Base-by-base conservation (phyloP, 179 eudicot genomes). In the Sideroxylon spinosum region DNA sequence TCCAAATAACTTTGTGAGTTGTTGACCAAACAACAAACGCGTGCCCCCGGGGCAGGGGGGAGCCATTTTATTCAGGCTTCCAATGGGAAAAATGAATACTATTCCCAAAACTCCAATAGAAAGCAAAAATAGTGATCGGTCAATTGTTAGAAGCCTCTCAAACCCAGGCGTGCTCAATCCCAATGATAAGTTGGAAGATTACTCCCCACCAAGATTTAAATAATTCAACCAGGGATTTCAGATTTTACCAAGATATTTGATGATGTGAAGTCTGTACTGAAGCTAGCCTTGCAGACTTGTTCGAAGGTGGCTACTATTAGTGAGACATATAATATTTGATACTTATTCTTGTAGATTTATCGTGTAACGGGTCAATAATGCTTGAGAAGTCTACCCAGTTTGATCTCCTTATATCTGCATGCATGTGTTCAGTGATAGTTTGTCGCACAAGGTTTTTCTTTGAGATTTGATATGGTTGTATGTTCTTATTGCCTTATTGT, bases 401-500 rank as follows among this genome's bases (percentile, higher is more conserved):
- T 73, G 65, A 10, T 55, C 75, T 73, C 76, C 52, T 9, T 17
- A 32, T 56, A 17, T 56, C 23, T 46, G 60, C 32, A 13, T 20
- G 55, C 7, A 19, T 72, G 55, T 13, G 10, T 1, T 63, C 32
- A 52, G n/a, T 32, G 7, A 11, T 12, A 73, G 9, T 65, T 55
- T 55, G 1, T 19, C 22, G 12, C 22, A 23, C 9, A 9, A 59
- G 32, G 22, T 56, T n/a, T 71, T 25, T 71, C 60, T 71, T 71
- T 71, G 59, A 23, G 74, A 23, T 37, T 32, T 73, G 53, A 37
- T 56, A 11, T 64, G 10, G 32, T 49, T 49, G 52, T 23, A 50
- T 73, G 46, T n/a, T 73, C 29, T 72, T 67, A 61, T 16, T 64
- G 56, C 11, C 25, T 25, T 29, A 23, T 77, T n/a, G n/a, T 77